Percentiles rank a stretch among this genome's conserved stretches.
Evolutionary conservation across 2,329 filamentous ascomycete species (phyloP).

Genomic region (Emydomyces testavorans): DNA sequence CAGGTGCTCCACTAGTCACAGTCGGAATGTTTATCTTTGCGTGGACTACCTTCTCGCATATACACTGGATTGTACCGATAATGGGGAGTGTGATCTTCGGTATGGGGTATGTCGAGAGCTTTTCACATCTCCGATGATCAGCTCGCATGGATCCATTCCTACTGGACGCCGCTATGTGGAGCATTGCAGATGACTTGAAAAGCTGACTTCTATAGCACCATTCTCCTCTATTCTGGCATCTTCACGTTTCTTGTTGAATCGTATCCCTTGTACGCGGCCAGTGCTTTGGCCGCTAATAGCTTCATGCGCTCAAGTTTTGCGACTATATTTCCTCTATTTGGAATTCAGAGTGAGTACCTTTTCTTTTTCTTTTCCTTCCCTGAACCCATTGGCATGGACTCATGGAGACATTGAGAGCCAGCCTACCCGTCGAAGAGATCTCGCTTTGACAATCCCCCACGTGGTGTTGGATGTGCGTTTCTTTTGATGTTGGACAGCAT

Average conservation of each 20-base stretch:
- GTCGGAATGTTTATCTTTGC: slow-evolving; percentile 78
- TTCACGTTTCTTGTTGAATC: slow-evolving; percentile 75
- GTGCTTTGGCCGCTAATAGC: slow-evolving; percentile 70
- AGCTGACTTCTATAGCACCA: slow-evolving; percentile 42
- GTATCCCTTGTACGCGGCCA: slow-evolving; percentile 38
- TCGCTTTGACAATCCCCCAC: background rate
- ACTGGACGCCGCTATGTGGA: background rate
- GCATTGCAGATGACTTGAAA: slow-evolving; percentile 2
- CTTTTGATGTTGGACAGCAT: background rate
- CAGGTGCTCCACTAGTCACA: slow-evolving; percentile 66
- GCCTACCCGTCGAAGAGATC: slow-evolving; percentile 1
- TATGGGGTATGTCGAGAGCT: slow-evolving; percentile 44
- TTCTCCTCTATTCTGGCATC: slow-evolving; percentile 70
- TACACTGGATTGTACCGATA: slow-evolving; percentile 68
- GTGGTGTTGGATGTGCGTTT: background rate
- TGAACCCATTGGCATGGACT: no score
- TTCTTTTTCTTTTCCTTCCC: background rate
- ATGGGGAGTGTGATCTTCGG: slow-evolving; percentile 63
- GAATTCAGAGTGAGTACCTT: slow-evolving; percentile 41
- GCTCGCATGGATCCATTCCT: background rate
- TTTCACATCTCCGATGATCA: slow-evolving; percentile 2
- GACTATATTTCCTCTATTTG: slow-evolving; percentile 66
- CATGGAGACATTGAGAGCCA: background rate
- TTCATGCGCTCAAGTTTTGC: slow-evolving; percentile 70
- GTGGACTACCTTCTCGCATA: slow-evolving; percentile 62